Evolutionary conservation across 1,139 yeast species (phyloP), one percentile per base, ranked within the genome.

Genomic region (Scheffersomyces quercinus): DNA sequence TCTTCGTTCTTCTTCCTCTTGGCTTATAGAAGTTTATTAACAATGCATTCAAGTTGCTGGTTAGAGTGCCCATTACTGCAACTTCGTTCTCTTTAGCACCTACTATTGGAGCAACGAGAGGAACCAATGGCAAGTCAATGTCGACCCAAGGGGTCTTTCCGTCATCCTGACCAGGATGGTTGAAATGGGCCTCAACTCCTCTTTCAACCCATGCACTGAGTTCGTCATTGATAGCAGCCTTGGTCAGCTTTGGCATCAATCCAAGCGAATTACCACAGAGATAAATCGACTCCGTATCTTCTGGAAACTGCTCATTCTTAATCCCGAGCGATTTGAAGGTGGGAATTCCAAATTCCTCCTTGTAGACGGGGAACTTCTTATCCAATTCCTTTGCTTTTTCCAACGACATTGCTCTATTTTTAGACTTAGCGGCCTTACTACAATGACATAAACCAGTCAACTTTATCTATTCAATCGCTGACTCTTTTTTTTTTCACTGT

Each of bases 221-320:
- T 63, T 91, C 97, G 32, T 70, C 73, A 38, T 66, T 66, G 11
- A 91, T 70, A 15, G 89, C 87, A 2, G 54, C 53, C 28, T 79
- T 70, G 0, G 90, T 83, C 3, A 69, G 57, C 41, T 67, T 70
- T 0, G 98, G 97, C 95, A 89, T 87, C 46, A 91, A 68, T 0
- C 98, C 98, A 7, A 91, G 77, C 7, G 97, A 89, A 66, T 91
- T 90, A 5, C 98, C 98, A 64, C 96, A 88, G 42, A 91, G 71
- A 59, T 91, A 88, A 28, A 81, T 73, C 28, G 67, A 52, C 20
- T 58, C 55, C 11, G 53, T 46, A 1, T 46, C 46, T 15, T 58
- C 60, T 30, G 55, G 15, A 14, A 44, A 47, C 16, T 42, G 44
- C 13, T 51, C 47, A 29, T 49, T 47, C 2, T 45, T 15, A 16